Evolutionary conservation across 148 eudicot species (phyloP).

Genomic region (Silene uniflora): DNA sequence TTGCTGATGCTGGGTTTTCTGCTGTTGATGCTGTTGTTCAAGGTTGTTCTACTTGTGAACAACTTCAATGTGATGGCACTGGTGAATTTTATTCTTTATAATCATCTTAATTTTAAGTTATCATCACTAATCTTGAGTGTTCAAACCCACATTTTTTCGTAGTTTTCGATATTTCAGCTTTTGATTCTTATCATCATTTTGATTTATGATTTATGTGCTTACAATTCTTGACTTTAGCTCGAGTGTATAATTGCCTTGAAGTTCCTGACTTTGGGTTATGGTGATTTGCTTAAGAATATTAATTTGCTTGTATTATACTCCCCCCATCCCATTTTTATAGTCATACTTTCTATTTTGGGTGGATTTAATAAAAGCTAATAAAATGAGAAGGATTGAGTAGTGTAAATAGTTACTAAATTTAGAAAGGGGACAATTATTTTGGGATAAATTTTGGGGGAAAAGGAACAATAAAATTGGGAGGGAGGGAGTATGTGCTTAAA

Average conservation of each 20-base stretch:
- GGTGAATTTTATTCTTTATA: conserved; percentile 31
- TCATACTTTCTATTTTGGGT: too few relatives aligned
- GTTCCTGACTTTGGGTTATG: neutral
- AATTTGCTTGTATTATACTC: too few relatives aligned
- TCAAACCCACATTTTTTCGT: neutral
- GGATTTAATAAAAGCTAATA: too few relatives aligned
- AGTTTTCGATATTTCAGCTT: neutral
- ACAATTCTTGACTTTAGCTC: neutral
- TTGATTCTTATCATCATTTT: neutral
- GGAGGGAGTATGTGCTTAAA: neutral
- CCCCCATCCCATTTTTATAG: too few relatives aligned
- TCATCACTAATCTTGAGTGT: neutral
- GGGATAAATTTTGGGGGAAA: too few relatives aligned
- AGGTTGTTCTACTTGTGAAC: conserved; percentile 91
- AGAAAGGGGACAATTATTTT: too few relatives aligned
- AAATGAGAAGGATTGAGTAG: too few relatives aligned
- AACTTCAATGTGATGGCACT: conserved; percentile 84
- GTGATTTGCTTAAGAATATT: neutral
- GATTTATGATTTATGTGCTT: neutral
- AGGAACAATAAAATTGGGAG: too few relatives aligned
- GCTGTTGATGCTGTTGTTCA: conserved; percentile 87
- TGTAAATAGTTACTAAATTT: too few relatives aligned
- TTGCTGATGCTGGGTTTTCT: conserved; percentile 59
- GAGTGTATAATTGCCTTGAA: neutral
- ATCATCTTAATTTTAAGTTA: neutral